Conservation (phyloP, 192 early-diverging fungal species). For the Umbelopsis vinacea region DNA sequence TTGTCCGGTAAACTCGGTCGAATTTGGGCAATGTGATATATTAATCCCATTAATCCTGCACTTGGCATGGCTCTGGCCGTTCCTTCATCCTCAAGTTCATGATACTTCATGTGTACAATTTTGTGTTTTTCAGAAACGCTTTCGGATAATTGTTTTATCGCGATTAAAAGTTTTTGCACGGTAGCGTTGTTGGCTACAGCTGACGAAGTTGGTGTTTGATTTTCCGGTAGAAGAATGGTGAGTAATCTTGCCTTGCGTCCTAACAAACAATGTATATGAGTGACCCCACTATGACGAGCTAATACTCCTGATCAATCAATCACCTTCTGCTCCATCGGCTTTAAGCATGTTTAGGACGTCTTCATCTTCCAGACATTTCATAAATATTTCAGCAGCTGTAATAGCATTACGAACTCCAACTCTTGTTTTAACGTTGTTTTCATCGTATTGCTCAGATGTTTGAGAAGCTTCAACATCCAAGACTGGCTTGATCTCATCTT, state of each 20-base stretch:
- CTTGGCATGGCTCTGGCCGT: slow-evolving; percentile 49
- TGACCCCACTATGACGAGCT: neutral
- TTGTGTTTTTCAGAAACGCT: slow-evolving; percentile 31
- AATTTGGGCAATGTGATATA: slow-evolving; percentile 45
- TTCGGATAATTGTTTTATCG: slow-evolving; percentile 36
- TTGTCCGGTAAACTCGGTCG: slow-evolving; percentile 38
- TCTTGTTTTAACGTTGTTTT: neutral
- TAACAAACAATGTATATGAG: neutral
- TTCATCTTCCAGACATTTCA: neutral
- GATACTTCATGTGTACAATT: slow-evolving; percentile 46
- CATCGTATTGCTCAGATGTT: neutral
- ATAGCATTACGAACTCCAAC: neutral
- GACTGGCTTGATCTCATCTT: neutral
- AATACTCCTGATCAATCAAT: too few relatives aligned
- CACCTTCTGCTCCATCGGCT: slow-evolving; percentile 4
- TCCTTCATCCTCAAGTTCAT: slow-evolving; percentile 48
- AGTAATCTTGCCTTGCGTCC: slow-evolving; percentile 34
- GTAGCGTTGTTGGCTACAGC: slow-evolving; percentile 13
- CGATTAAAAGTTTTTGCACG: slow-evolving; percentile 32
- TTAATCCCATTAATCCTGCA: slow-evolving; percentile 42
- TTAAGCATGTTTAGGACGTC: neutral
- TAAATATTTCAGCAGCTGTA: neutral
- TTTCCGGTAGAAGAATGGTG: neutral
- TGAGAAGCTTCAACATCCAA: neutral
- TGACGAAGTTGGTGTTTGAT: slow-evolving; percentile 12